These are phyloP conservation scores for Murraya koenigii DNA, from an alignment of 345 rosid species.

Conservation along the genomic window DNA sequence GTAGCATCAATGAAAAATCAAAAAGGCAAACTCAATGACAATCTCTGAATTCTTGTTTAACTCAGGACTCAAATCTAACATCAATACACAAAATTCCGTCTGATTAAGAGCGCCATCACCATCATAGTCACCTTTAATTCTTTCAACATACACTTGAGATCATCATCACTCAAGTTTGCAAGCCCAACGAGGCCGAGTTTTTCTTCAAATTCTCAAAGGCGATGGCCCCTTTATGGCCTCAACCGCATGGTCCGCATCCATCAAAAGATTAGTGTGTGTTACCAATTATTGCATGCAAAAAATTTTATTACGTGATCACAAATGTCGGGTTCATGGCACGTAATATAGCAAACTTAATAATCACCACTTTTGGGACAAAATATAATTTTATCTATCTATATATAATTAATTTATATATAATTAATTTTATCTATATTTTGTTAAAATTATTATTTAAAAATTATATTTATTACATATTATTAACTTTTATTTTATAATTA, in stretches of 20 bases:
- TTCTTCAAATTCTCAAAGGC: constrained; percentile 62
- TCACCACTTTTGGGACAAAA: too few relatives aligned
- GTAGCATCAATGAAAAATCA: background rate
- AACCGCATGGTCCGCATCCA: constrained; percentile 57
- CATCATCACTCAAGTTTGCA: constrained; percentile 70
- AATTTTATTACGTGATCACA: too few relatives aligned
- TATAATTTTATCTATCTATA: too few relatives aligned
- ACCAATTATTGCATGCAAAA: too few relatives aligned
- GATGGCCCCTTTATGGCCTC: constrained; percentile 47
- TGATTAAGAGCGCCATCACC: constrained; percentile 73
- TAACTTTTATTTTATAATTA: too few relatives aligned
- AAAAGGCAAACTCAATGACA: background rate
- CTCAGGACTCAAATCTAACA: constrained; percentile 82
- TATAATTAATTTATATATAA: too few relatives aligned
- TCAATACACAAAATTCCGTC: constrained; percentile 89
- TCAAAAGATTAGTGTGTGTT: constrained; percentile 30
- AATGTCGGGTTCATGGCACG: too few relatives aligned
- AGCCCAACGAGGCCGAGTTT: constrained; percentile 59
- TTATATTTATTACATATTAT: too few relatives aligned
- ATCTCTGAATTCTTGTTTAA: constrained; percentile 46
- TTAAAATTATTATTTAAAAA: too few relatives aligned
- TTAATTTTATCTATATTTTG: too few relatives aligned
- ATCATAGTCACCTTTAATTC: constrained; percentile 64
- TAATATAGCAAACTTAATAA: too few relatives aligned
- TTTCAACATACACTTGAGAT: constrained; percentile 53